A percentile compares a stretch with the other conserved stretches of the same genome.
These are phyloP conservation scores for Spergularia azorica DNA, from an alignment of 179 eudicot species.

Conservation along the genomic window DNA sequence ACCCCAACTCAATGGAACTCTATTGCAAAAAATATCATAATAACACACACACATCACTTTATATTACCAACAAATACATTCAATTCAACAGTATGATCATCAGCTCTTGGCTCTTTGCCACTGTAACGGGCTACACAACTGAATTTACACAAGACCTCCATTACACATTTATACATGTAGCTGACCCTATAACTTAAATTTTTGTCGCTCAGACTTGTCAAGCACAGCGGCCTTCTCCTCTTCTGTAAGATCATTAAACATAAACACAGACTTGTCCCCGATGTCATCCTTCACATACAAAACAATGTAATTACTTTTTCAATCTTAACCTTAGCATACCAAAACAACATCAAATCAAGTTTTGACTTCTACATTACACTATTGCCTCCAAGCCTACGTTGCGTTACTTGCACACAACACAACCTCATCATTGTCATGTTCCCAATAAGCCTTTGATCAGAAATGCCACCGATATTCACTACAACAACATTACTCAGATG, in stretches of 20 bases:
- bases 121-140: neutral
- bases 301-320: neutral
- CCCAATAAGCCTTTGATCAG: neutral
- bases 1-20: no score
- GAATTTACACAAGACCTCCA: neutral
- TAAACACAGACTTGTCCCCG: constrained; percentile 96
- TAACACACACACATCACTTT: neutral
- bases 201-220: constrained; percentile 54
- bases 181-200: constrained; percentile 18
- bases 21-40: no score
- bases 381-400: neutral
- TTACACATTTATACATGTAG: neutral
- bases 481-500: neutral
- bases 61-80: neutral
- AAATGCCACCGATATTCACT: neutral
- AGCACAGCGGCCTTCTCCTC: constrained; percentile 69
- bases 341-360: neutral
- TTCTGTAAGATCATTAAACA: constrained; percentile 68
- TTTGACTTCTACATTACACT: neutral
- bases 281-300: constrained; percentile 74
- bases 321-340: neutral
- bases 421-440: neutral
- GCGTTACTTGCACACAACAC: neutral
- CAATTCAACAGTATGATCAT: neutral
- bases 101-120: neutral